A percentile compares a stretch with the other conserved stretches of the same genome.
Evolutionary conservation across 139 green algal species (phyloP).

Genomic region (Coccomyxa sp.): DNA sequence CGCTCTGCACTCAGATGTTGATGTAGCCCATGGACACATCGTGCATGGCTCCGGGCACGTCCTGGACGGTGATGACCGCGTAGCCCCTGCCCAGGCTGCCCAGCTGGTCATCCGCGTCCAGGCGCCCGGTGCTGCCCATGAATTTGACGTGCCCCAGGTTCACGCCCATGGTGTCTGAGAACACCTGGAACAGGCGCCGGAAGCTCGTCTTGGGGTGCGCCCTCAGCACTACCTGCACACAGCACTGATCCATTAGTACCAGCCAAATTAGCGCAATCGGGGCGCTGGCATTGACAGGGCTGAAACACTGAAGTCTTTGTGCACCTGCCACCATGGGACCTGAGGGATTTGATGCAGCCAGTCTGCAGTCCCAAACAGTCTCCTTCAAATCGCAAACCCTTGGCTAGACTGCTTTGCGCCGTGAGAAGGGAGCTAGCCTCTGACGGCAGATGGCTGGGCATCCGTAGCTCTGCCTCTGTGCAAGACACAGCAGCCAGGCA

Average conservation of each 20-base stretch:
- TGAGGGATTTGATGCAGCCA: background rate
- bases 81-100: too few relatives aligned
- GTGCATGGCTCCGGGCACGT: too few relatives aligned
- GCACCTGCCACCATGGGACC: background rate
- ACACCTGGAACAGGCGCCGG: constrained; percentile 10
- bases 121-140: background rate
- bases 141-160: constrained; percentile 9
- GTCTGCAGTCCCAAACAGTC: background rate
- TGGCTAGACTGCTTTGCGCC: too few relatives aligned
- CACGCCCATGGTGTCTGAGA: constrained; percentile 8
- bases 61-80: too few relatives aligned
- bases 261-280: background rate
- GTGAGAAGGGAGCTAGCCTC: too few relatives aligned
- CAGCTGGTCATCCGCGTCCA: too few relatives aligned
- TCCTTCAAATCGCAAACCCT: too few relatives aligned
- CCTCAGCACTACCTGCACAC: constrained; percentile 1
- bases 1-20: too few relatives aligned
- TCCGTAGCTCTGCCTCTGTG: too few relatives aligned
- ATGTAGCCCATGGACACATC: too few relatives aligned
- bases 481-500: too few relatives aligned
- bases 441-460: too few relatives aligned
- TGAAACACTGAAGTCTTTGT: background rate
- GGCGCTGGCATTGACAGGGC: background rate
- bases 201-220: background rate
- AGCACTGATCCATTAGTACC: background rate